Base-by-base conservation (phyloP, 495 filamentous ascomycete genomes). In the Hypoxylon intermedium region DNA sequence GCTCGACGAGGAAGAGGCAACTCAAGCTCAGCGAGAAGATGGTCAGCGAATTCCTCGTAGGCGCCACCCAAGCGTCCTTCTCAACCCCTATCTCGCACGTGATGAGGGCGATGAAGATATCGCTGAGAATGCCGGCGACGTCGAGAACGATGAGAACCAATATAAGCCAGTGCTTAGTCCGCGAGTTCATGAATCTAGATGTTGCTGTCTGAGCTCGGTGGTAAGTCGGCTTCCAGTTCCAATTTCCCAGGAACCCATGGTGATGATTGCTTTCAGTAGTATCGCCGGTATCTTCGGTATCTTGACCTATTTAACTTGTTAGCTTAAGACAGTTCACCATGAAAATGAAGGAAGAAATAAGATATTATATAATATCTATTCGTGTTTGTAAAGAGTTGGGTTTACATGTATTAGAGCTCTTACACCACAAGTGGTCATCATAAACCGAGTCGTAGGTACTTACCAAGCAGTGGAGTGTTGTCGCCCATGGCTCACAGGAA, bases 1-100 rank as follows among this genome's bases (percentile, higher is more conserved):
- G 74, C 66, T 88, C 86, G 1, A 77, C 63, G 72, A 89, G 73
- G 58, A 89, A 90, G 20, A 88, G 59, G 53, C 77, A 82, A 21
- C 80, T 83, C 64, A 89, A 83, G 1, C 80, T 70, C 15, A 87
- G 65, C 23, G 78, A 75, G 44, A 79, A 66, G 6, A 76, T 67
- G 1, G 69, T 72, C 18, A 87, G 67, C 0, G 67, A 72, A 19
- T 81, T 70, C 28, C 73, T 67, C 4, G 77, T 74, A 5, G 61
- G 47, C 12, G 70, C 61, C 16, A 77, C 73, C 64, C 71, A 76
- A 4, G 63, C 53, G 34, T 71, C 69, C 6, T 69, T 62, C 43
- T 75, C 53, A 7, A 68, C 37, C 5, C 72, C 67, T 34, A 78
- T 65, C 67, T 86, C 84, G 72, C 87, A 89, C 15, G 80, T 79